These are phyloP conservation scores for Aureobasidium sp. DNA, from an alignment of 2,329 filamentous ascomycete species.

Conservation along the genomic window DNA sequence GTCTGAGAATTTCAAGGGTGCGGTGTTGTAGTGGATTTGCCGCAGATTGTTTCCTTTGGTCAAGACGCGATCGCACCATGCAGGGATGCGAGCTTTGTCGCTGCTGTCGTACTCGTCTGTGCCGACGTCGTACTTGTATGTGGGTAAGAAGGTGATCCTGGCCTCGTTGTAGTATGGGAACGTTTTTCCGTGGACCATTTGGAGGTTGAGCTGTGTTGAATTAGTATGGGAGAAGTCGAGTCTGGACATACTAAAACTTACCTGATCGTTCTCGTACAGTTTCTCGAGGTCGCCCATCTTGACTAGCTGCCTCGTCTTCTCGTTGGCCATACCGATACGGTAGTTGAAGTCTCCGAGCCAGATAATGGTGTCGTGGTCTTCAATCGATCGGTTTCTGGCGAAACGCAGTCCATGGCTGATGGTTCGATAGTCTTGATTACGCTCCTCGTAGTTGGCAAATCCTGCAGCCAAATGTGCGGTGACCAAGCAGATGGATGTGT, in stretches of 20 bases:
- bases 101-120: constrained; percentile 88
- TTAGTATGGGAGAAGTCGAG: neutral
- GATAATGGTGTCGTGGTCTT: constrained; percentile 83
- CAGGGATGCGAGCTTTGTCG: constrained; percentile 89
- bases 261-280: constrained; percentile 84
- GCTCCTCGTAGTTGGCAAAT: constrained; percentile 92
- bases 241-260: constrained; percentile 18
- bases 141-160: constrained; percentile 80
- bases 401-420: constrained; percentile 84
- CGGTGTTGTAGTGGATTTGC: constrained; percentile 75
- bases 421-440: constrained; percentile 86
- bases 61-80: constrained; percentile 93
- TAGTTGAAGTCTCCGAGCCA: constrained; percentile 99
- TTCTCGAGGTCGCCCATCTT: constrained; percentile 65
- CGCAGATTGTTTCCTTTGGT: constrained; percentile 77
- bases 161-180: constrained; percentile 92
- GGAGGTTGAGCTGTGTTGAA: constrained; percentile 62
- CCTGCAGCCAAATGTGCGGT: constrained; percentile 95
- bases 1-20: constrained; percentile 82
- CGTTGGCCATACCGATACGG: constrained; percentile 76
- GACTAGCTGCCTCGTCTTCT: constrained; percentile 69
- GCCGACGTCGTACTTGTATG: constrained; percentile 91
- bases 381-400: constrained; percentile 82
- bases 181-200: constrained; percentile 87
- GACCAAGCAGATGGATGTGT: constrained; percentile 88